A percentile compares a stretch with the other conserved stretches of the same genome.
These are phyloP conservation scores for Grosmannia serpens DNA, from an alignment of 2,329 filamentous ascomycete species.

Conservation along the genomic window DNA sequence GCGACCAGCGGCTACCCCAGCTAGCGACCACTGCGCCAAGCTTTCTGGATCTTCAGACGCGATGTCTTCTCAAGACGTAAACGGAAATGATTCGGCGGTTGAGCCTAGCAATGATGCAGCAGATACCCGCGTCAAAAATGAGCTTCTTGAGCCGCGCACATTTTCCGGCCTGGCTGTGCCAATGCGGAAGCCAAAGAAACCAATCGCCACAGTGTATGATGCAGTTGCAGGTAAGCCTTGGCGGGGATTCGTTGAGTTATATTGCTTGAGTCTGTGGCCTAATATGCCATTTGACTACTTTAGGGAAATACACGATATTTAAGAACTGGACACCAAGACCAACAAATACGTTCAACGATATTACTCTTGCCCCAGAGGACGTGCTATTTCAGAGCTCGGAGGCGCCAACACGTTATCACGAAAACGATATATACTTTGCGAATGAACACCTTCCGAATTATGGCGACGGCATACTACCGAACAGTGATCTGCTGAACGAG, in stretches of 20 bases:
- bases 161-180: neutral
- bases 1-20: neutral
- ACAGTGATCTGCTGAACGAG: constrained; percentile 57
- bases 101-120: neutral
- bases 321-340: constrained; percentile 12
- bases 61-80: neutral
- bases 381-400: constrained; percentile 54
- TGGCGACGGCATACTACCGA: constrained; percentile 43
- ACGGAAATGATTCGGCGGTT: neutral
- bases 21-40: neutral
- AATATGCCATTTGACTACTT: neutral
- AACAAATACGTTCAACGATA: constrained; percentile 19
- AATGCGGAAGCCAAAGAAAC: constrained; percentile 8
- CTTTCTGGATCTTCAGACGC: neutral
- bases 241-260: neutral
- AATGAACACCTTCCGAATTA: constrained; percentile 42
- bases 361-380: constrained; percentile 52
- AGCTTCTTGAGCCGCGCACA: neutral
- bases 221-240: constrained; percentile 51
- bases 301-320: constrained; percentile 24
- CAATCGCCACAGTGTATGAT: constrained; percentile 53
- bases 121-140: neutral
- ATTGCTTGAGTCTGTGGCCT: neutral
- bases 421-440: constrained; percentile 61
- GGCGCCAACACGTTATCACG: constrained; percentile 56